phyloP scores from a whole-genome alignment of 2,329 filamentous ascomycete species.

The Penicillium olsonii region DNA sequence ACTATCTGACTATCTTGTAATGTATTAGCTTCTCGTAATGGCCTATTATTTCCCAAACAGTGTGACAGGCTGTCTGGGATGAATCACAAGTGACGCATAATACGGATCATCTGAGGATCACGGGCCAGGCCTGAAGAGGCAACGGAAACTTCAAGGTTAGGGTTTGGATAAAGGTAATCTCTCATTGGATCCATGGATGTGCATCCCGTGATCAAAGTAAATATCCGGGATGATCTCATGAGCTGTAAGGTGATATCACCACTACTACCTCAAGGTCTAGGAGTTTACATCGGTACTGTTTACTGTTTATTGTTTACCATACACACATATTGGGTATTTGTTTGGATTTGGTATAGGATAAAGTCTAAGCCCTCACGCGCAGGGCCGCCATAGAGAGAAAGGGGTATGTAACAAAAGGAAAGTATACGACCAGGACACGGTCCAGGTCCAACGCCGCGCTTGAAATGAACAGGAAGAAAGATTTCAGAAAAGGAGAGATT shows the following conservation, averaged over 20 bases:
- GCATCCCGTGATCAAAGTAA: background rate
- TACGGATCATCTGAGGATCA: no score
- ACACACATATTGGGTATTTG: background rate
- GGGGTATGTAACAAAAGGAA: constrained; percentile 17
- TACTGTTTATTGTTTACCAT: background rate
- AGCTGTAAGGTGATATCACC: constrained; percentile 22
- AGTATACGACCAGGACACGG: constrained; percentile 17
- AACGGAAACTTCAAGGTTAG: no score
- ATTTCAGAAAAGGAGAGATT: background rate
- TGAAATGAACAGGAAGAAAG: constrained; percentile 7
- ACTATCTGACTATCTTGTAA: no score
- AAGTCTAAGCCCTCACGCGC: background rate
- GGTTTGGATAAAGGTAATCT: no score
- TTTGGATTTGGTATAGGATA: constrained; percentile 1
- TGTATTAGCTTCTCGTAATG: no score
- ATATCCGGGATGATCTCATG: constrained; percentile 18
- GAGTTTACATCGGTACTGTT: no score
- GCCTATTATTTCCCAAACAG: no score
- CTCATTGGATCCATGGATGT: background rate
- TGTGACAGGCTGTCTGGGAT: no score
- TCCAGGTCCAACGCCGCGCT: constrained; percentile 25
- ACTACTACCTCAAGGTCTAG: background rate
- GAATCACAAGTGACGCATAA: no score
- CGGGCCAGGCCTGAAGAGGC: no score
- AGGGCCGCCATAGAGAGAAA: background rate